A percentile compares a stretch with the other conserved stretches of the same genome.
Evolutionary conservation across 345 rosid genomes (phyloP).

Genomic region (Gossypium herbaceum): DNA sequence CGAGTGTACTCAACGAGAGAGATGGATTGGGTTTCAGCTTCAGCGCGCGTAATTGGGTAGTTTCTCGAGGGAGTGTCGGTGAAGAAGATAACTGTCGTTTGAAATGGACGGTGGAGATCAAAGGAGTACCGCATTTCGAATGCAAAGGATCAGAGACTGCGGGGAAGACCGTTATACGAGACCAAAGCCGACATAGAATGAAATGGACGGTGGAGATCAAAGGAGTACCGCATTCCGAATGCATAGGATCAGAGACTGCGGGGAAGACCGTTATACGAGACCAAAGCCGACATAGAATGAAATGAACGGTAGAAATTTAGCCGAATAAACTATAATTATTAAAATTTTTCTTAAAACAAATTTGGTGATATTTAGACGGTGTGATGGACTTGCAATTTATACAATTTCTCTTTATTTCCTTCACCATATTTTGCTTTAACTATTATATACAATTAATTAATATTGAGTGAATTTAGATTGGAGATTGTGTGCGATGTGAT

Average conservation of each 20-base stretch:
- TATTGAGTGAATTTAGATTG: accelerated
- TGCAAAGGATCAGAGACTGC: conserved; percentile 9
- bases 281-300: neutral
- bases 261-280: neutral
- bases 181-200: conserved; percentile 1
- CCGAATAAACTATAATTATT: no score
- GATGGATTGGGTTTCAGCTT: neutral
- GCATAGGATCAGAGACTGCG: conserved; percentile 9
- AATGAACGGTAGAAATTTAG: no score
- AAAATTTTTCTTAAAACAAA: no score
- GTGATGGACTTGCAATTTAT: no score
- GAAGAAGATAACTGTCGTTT: conserved; percentile 22
- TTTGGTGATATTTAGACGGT: no score
- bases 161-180: neutral
- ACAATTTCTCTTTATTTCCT: no score
- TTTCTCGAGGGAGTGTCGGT: conserved; percentile 7
- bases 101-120: conserved; percentile 32
- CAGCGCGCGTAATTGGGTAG: neutral
- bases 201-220: conserved; percentile 32
- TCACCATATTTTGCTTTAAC: no score
- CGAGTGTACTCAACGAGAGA: conserved; percentile 3
- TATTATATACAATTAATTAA: no score
- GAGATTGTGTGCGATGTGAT: accelerated
- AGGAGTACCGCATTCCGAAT: conserved; percentile 6
- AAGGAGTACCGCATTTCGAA: conserved; percentile 7